A percentile compares a stretch with the other conserved stretches of the same genome.
Evolutionary conservation across 441 rosid species (phyloP).

Genomic region (Melastoma candidum): DNA sequence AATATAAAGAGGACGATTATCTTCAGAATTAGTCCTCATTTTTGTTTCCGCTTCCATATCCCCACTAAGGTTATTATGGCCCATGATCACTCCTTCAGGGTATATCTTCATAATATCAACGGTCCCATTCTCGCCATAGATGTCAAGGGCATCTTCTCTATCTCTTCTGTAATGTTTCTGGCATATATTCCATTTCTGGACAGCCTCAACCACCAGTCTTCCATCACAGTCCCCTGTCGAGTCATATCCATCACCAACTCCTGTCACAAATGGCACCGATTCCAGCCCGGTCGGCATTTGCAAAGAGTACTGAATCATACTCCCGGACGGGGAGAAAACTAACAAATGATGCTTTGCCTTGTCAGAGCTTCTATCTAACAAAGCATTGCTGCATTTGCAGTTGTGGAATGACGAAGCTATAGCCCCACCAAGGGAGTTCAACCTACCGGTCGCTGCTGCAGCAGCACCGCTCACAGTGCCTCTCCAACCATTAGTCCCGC

Average conservation of each 20-base stretch:
- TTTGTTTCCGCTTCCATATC: constrained; percentile 20
- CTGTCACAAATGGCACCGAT: constrained; percentile 18
- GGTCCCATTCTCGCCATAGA: constrained; percentile 70
- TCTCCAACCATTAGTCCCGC: constrained; percentile 67
- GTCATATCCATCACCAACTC: constrained; percentile 32
- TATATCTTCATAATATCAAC: constrained; percentile 51
- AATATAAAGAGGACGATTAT: constrained; percentile 55
- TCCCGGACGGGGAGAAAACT: constrained; percentile 74
- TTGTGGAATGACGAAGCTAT: constrained; percentile 62
- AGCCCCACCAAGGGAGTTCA: constrained; percentile 52
- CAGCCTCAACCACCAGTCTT: constrained; percentile 53
- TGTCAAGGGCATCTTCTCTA: constrained; percentile 58
- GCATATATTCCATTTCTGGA: constrained; percentile 76
- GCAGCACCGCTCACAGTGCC: constrained; percentile 73
- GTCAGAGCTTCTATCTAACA: constrained; percentile 23
- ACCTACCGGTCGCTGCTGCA: constrained; percentile 76
- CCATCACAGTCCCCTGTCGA: constrained; percentile 52
- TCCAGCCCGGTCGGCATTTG: constrained; percentile 29
- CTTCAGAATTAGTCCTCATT: constrained; percentile 28
- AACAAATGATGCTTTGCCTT: constrained; percentile 50
- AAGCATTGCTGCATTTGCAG: constrained; percentile 33
- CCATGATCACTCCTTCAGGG: constrained; percentile 47
- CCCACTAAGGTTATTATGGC: constrained; percentile 27
- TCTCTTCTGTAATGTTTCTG: constrained; percentile 69
- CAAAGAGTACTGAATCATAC: constrained; percentile 65